Evolutionary conservation across 805 yeast species (phyloP).

Genomic region (Cephaloascus albidus): DNA sequence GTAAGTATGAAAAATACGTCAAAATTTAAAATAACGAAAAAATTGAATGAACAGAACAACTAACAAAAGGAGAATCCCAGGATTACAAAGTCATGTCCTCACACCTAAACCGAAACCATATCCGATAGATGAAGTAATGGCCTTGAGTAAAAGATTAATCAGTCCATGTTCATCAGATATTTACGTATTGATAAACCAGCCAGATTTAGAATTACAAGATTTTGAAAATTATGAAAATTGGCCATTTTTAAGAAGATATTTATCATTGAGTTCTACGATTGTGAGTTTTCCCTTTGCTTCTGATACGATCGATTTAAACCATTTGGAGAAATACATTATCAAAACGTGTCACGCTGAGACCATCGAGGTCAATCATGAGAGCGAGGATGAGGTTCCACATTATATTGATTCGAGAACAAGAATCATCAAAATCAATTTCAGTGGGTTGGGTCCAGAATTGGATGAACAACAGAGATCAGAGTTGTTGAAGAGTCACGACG

Average conservation of each 20-base stretch:
- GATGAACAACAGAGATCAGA: conserved; percentile 10
- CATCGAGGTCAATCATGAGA: conserved; percentile 22
- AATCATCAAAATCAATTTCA: conserved; percentile 50
- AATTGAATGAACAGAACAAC: too few relatives aligned
- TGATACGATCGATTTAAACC: conserved; percentile 29
- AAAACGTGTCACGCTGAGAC: conserved; percentile 44
- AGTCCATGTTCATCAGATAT: conserved; percentile 44
- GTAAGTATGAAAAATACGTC: too few relatives aligned
- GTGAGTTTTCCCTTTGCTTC: conserved; percentile 47
- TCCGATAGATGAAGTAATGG: conserved; percentile 10
- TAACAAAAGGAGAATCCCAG: conserved; percentile 11
- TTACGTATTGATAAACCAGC: conserved; percentile 45
- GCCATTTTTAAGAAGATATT: conserved; percentile 38
- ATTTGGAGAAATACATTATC: conserved; percentile 29
- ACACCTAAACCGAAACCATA: conserved; percentile 19
- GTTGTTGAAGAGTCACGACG: conserved; percentile 31
- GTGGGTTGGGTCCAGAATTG: conserved; percentile 26
- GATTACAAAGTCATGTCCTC: conserved; percentile 13
- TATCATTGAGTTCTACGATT: conserved; percentile 50
- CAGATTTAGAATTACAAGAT: conserved; percentile 41
- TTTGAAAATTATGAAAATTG: conserved; percentile 32
- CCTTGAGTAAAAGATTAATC: conserved; percentile 9
- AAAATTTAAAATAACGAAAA: too few relatives aligned
- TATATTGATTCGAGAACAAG: conserved; percentile 59
- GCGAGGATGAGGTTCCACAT: conserved; percentile 36